A percentile compares a stretch with the other conserved stretches of the same genome.
phyloP scores from a whole-genome alignment of 2,329 filamentous ascomycete genomes.

The Colletotrichum acutatum region DNA sequence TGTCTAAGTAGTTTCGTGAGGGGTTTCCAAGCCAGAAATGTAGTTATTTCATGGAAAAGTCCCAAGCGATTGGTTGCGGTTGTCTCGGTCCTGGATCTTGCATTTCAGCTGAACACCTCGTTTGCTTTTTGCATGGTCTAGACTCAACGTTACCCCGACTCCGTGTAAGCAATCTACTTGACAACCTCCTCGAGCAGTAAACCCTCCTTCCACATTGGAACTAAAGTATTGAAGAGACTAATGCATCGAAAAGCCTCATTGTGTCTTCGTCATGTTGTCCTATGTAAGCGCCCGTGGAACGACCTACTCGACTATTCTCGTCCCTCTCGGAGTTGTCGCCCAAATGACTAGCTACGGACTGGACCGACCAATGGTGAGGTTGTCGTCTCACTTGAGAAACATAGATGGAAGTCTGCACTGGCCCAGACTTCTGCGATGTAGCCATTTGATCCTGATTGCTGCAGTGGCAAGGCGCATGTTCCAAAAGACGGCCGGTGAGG shows the following conservation, averaged over 20 bases:
- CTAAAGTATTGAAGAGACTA: not conserved
- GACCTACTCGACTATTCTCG: not conserved
- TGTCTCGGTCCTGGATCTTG: not conserved
- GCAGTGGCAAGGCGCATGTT: not conserved
- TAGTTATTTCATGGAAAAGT: not conserved
- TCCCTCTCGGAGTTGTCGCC: not conserved
- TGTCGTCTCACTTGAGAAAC: not conserved
- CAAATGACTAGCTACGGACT: not conserved
- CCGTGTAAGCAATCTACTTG: constrained; percentile 6
- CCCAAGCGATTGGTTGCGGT: constrained; percentile 14
- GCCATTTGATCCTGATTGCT: not conserved
- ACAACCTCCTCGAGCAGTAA: not conserved
- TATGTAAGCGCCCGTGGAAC: not conserved
- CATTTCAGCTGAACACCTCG: constrained; percentile 24
- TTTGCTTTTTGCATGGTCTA: constrained; percentile 8
- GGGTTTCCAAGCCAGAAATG: not conserved
- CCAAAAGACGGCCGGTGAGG: not conserved
- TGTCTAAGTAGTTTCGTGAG: not conserved
- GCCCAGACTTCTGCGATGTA: not conserved
- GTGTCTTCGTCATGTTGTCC: not conserved
- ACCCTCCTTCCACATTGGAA: constrained; percentile 10
- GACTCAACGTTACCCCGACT: constrained; percentile 17
- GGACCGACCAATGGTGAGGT: not conserved
- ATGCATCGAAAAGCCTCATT: constrained; percentile 1
- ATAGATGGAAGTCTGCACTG: not conserved